Conservation (phyloP, 192 early-diverging fungal species). For the Pilobolus umbonatus region DNA sequence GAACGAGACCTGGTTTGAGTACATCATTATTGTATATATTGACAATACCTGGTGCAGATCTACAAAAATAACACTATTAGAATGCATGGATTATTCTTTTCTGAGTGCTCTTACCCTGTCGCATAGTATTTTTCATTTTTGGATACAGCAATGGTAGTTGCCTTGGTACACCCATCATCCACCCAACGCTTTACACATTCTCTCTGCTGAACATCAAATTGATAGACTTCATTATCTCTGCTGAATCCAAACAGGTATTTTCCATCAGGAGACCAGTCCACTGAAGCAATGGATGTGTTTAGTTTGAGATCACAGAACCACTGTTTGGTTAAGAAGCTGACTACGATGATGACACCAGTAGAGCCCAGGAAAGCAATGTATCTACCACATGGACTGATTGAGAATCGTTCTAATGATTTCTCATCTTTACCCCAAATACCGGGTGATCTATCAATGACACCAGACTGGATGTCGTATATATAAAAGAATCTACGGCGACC, state of each 20-base stretch:
- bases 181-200: constrained; percentile 72
- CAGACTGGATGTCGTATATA: constrained; percentile 77
- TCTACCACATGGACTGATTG: constrained; percentile 62
- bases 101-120: constrained; percentile 63
- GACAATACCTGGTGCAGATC: constrained; percentile 80
- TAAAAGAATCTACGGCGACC: constrained; percentile 84
- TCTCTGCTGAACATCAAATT: constrained; percentile 78
- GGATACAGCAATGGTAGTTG: constrained; percentile 66
- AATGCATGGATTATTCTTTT: neutral
- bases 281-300: constrained; percentile 70
- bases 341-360: constrained; percentile 79
- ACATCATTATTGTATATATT: constrained; percentile 76
- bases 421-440: constrained; percentile 77
- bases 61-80: constrained; percentile 34
- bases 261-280: constrained; percentile 79
- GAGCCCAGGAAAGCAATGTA: constrained; percentile 76
- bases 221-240: constrained; percentile 81
- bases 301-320: constrained; percentile 88
- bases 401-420: constrained; percentile 66
- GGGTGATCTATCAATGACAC: constrained; percentile 58
- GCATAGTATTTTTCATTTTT: constrained; percentile 74
- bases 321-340: constrained; percentile 75
- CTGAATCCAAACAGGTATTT: constrained; percentile 74
- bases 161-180: constrained; percentile 80
- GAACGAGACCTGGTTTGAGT: constrained; percentile 36